A percentile compares a stretch with the other conserved stretches of the same genome.
These are phyloP conservation scores for Chamaecyparis obtusa DNA, from an alignment of 75 land plant species.

Conservation along the genomic window DNA sequence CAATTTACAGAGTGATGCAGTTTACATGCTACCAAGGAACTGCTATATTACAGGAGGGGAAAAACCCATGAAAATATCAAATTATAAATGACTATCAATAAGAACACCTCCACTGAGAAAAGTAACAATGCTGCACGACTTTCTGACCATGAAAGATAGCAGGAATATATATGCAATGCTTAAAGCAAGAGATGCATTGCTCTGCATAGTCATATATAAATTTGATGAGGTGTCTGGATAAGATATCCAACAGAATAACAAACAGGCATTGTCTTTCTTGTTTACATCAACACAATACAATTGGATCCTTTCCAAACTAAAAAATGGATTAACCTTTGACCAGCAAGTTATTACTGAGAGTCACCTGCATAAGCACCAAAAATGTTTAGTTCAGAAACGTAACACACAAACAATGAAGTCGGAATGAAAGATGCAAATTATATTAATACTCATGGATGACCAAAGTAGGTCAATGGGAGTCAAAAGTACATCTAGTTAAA, in stretches of 20 bases:
- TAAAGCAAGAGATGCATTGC: background rate
- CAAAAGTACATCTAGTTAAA: background rate
- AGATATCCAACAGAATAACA: background rate
- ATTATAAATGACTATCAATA: background rate
- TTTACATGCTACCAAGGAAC: background rate
- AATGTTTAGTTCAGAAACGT: conserved; percentile 7
- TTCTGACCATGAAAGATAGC: background rate
- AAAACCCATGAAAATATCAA: background rate
- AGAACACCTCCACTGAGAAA: background rate
- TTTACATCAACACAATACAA: background rate
- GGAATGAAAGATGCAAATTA: background rate
- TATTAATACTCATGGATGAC: background rate
- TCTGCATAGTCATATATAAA: background rate
- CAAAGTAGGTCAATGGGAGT: background rate
- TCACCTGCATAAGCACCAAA: conserved; percentile 6
- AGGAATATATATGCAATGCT: background rate
- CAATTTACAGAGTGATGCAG: background rate
- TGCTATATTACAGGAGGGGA: background rate
- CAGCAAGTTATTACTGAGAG: conserved; percentile 2
- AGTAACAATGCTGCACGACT: background rate
- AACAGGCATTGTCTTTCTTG: background rate
- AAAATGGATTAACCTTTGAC: conserved; percentile 8
- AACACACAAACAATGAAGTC: conserved; percentile 11
- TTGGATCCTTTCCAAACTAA: conserved; percentile 3
- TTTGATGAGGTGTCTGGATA: background rate